Percentiles rank a stretch among this genome's conserved stretches.
These are phyloP conservation scores for Boletus eberwhitei DNA, from an alignment of 768 basidiomycete genomes.

Conservation along the genomic window DNA sequence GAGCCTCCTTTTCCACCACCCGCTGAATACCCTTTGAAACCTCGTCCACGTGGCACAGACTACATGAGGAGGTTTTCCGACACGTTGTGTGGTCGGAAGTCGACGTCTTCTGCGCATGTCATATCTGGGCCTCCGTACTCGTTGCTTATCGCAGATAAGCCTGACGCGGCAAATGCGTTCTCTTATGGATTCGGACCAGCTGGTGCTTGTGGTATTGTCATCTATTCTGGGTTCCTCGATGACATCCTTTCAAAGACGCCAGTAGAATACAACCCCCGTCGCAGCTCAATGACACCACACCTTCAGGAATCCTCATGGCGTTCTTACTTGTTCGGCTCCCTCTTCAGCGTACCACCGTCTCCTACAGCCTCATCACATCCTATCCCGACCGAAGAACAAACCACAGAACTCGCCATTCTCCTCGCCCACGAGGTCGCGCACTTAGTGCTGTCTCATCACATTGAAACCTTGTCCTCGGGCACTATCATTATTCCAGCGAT, in stretches of 20 bases:
- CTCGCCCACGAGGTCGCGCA: conserved; percentile 94
- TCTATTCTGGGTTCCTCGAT: conserved; percentile 92
- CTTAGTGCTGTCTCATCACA: conserved; percentile 84
- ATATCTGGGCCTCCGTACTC: conserved; percentile 86
- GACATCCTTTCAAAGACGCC: conserved; percentile 61
- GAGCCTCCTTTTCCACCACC: conserved; percentile 74
- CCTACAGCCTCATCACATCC: conserved; percentile 38
- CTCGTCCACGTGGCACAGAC: conserved; percentile 76
- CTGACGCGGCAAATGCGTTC: conserved; percentile 86
- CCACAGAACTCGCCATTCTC: conserved; percentile 82
- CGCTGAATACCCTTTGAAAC: conserved; percentile 73
- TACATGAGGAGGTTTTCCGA: conserved; percentile 59
- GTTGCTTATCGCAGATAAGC: conserved; percentile 82
- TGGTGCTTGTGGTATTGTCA: conserved; percentile 88
- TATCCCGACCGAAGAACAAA: conserved; percentile 75
- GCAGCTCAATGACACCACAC: conserved; percentile 15
- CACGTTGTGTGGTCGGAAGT: conserved; percentile 42
- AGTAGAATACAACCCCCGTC: conserved; percentile 23
- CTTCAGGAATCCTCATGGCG: conserved; percentile 40
- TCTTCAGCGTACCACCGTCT: conserved; percentile 34
- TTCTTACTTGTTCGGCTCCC: conserved; percentile 45
- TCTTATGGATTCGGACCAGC: conserved; percentile 93
- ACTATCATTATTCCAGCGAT: conserved; percentile 81
- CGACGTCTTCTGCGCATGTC: conserved; percentile 46
- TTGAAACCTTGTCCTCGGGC: conserved; percentile 85